A percentile compares a stretch with the other conserved stretches of the same genome.
Evolutionary conservation across 140 eudicot genomes (phyloP).

Genomic region (Oenanthe javanica): DNA sequence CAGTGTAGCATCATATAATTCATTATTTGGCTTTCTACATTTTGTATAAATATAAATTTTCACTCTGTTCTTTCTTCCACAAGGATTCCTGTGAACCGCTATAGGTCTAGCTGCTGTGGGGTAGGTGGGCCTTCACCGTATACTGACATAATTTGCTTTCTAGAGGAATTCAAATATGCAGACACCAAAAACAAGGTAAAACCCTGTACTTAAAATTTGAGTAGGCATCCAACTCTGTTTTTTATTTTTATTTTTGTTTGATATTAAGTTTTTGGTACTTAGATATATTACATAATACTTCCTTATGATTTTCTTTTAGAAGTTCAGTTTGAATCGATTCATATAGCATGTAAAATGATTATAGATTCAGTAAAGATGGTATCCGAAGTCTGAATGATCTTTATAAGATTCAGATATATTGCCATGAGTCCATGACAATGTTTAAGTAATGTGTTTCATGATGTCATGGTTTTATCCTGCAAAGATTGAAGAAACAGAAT

Average conservation of each 20-base stretch:
- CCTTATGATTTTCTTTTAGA: neutral
- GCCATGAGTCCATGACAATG: neutral
- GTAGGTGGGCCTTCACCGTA: slow-evolving; percentile 2
- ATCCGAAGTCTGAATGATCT: neutral
- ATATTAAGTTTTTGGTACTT: neutral
- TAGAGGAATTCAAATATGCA: slow-evolving; percentile 6
- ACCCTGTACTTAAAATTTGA: neutral
- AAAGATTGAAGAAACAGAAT: neutral
- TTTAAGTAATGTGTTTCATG: neutral
- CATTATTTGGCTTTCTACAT: neutral
- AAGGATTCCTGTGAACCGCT: neutral
- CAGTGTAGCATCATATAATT: neutral
- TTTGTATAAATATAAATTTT: neutral
- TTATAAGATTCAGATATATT: neutral
- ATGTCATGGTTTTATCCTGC: neutral
- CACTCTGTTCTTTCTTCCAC: neutral
- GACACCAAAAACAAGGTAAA: slow-evolving; percentile 14
- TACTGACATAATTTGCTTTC: slow-evolving; percentile 2
- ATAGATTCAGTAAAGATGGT: neutral
- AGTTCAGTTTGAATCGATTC: neutral
- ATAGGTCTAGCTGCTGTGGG: neutral
- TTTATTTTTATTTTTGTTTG: neutral
- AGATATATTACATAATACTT: neutral
- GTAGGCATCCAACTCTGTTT: neutral
- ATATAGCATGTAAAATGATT: neutral